Base-by-base conservation (phyloP, 352 stramenopile genomes). In the Phytopythium chamaehyphon region DNA sequence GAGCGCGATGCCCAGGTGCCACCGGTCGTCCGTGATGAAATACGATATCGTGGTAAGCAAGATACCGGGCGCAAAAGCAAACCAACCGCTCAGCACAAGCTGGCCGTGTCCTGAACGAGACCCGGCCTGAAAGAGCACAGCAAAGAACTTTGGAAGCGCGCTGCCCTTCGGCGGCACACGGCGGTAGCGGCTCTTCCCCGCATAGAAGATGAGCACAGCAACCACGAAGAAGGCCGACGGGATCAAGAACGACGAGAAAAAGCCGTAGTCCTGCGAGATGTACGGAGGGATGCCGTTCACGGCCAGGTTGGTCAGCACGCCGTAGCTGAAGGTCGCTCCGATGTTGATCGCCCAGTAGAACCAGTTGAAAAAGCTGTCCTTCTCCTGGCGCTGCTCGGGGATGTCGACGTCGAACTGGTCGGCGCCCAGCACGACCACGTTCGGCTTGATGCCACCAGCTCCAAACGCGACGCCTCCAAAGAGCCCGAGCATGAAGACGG, bases 321-420 rank as follows among this genome's bases (percentile, higher is more conserved):
- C 90, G 64, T 94, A 97, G 70, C 88, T 96, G 51, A 96, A 82
- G 33, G 90, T 89, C 8, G 90, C 86, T 33, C 90, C 90, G 22
- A 96, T 72, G 59, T 97, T 97, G 64, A 97, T 96, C 14, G 83
- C 71, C 86, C 86, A 96, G 68, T 97, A 97, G 66, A 97, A 97
- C 80, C 81, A 96, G 57, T 96, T 96, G 71, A 97, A 97, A 62
- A 96, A 97, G 36, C 78, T 90, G 57, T 90, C 85, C 50, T 95
- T 90, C 64, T 93, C 83, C 0, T 54, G 54, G 3, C 77, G 75
- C 62, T 95, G 79, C 7, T 64, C 65, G 0, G 79, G 81, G 24
- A 90, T 76, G 21, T 71, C 55, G 5, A 90, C 58, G 62, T 95
- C 73, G 51, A 95, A 95, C 51, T 95, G 85, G 39, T 95, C 85